phyloP scores from a whole-genome alignment of 805 yeast genomes.

The Osmozyma mogii region DNA sequence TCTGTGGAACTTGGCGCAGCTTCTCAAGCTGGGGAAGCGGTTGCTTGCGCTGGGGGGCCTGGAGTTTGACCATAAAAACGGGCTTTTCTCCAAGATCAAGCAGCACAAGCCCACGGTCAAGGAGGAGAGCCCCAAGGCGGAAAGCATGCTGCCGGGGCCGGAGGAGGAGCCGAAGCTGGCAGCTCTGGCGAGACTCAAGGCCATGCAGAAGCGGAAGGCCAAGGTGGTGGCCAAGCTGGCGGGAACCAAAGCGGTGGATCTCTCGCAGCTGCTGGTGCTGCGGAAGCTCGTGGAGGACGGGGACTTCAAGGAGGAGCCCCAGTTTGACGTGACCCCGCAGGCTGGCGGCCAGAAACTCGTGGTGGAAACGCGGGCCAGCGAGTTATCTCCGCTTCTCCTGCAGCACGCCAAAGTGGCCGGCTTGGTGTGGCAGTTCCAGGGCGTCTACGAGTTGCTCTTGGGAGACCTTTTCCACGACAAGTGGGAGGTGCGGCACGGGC shows the following conservation, averaged over 20 bases:
- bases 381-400: constrained; percentile 57
- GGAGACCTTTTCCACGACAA: constrained; percentile 73
- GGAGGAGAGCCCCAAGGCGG: constrained; percentile 4
- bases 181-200: constrained; percentile 73
- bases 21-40: constrained; percentile 43
- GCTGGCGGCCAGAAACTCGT: constrained; percentile 76
- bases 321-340: constrained; percentile 65
- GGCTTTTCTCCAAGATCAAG: constrained; percentile 37
- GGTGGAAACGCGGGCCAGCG: constrained; percentile 67
- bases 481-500: constrained; percentile 97
- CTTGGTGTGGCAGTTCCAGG: constrained; percentile 89
- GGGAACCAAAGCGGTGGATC: constrained; percentile 49
- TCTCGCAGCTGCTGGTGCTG: constrained; percentile 65
- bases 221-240: constrained; percentile 56
- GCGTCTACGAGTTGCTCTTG: constrained; percentile 74
- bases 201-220: constrained; percentile 90
- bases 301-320: constrained; percentile 22
- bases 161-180: constrained; percentile 15
- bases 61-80: constrained; percentile 22
- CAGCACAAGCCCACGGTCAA: constrained; percentile 40
- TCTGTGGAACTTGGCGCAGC: constrained; percentile 42
- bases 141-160: background rate
- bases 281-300: constrained; percentile 41
- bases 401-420: constrained; percentile 67
- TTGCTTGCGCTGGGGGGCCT: constrained; percentile 59